Percentiles rank a stretch among this genome's conserved stretches.
These are phyloP conservation scores for Taiozyma onychis DNA, from an alignment of 1,139 yeast species.

Conservation along the genomic window DNA sequence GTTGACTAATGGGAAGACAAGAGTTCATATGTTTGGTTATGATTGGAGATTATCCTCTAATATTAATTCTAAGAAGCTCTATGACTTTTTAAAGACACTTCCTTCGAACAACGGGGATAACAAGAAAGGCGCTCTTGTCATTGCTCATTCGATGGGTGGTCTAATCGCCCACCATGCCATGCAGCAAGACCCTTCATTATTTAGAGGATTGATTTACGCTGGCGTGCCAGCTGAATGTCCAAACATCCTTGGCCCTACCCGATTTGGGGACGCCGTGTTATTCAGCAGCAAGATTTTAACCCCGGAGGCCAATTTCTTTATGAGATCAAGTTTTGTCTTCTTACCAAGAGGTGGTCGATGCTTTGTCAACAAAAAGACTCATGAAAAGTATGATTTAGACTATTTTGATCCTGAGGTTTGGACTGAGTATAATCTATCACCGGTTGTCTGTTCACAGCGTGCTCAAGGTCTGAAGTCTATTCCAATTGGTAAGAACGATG, in stretches of 20 bases:
- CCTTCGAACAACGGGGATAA: constrained; percentile 29
- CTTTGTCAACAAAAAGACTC: constrained; percentile 55
- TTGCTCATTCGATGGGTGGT: constrained; percentile 96
- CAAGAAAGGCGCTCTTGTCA: constrained; percentile 52
- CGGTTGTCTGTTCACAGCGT: constrained; percentile 54
- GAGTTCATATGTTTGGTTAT: constrained; percentile 73
- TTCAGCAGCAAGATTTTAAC: constrained; percentile 71
- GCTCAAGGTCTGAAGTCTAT: constrained; percentile 1
- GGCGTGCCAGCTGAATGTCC: constrained; percentile 86
- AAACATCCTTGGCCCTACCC: constrained; percentile 77
- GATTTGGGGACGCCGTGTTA: constrained; percentile 76
- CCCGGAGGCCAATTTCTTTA: constrained; percentile 77
- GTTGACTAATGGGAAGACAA: constrained; percentile 55
- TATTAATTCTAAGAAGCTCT: constrained; percentile 44
- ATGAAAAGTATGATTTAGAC: constrained; percentile 60
- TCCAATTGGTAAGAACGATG: neutral
- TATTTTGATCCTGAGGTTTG: constrained; percentile 76
- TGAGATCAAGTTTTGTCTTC: constrained; percentile 79
- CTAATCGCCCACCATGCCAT: constrained; percentile 74
- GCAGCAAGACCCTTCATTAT: constrained; percentile 58
- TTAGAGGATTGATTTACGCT: constrained; percentile 71
- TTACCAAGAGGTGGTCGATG: constrained; percentile 71
- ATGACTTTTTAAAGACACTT: constrained; percentile 39
- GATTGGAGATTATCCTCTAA: constrained; percentile 85
- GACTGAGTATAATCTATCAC: constrained; percentile 72